A percentile compares a stretch with the other conserved stretches of the same genome.
phyloP scores from a whole-genome alignment of 768 basidiomycete species.

The Epithele typhae region DNA sequence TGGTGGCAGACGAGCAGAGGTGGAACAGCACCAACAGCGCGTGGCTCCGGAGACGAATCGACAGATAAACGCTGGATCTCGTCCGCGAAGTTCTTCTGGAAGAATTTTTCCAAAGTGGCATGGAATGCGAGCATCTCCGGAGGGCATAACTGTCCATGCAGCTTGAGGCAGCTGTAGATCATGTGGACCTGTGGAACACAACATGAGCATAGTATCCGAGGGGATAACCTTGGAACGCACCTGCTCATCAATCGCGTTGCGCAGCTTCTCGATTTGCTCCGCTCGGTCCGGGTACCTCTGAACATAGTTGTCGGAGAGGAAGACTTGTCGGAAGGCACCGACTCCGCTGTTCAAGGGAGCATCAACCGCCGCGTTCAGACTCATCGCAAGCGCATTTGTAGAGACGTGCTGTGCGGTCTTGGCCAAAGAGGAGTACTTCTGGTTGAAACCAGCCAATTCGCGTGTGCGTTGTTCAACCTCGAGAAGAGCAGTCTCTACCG shows the following conservation, averaged over 20 bases:
- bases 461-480: conserved; percentile 80
- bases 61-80: conserved; percentile 71
- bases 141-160: conserved; percentile 80
- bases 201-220: background rate
- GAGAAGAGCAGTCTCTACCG: conserved; percentile 75
- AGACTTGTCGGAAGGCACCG: conserved; percentile 69
- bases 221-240: conserved; percentile 36
- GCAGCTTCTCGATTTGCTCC: conserved; percentile 69
- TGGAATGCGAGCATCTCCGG: conserved; percentile 92
- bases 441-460: conserved; percentile 64
- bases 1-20: conserved; percentile 12
- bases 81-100: conserved; percentile 78
- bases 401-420: conserved; percentile 70
- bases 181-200: conserved; percentile 52
- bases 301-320: conserved; percentile 69
- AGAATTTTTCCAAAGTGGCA: conserved; percentile 81
- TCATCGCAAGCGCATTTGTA: conserved; percentile 82
- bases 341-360: conserved; percentile 75
- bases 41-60: conserved; percentile 49
- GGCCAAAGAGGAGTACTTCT: conserved; percentile 72
- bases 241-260: conserved; percentile 75
- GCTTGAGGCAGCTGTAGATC: conserved; percentile 77
- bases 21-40: conserved; percentile 7
- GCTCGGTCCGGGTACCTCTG: conserved; percentile 63
- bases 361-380: conserved; percentile 84